phyloP scores from a whole-genome alignment of 2,329 filamentous ascomycete genomes.

The Arthroderma sp. region DNA sequence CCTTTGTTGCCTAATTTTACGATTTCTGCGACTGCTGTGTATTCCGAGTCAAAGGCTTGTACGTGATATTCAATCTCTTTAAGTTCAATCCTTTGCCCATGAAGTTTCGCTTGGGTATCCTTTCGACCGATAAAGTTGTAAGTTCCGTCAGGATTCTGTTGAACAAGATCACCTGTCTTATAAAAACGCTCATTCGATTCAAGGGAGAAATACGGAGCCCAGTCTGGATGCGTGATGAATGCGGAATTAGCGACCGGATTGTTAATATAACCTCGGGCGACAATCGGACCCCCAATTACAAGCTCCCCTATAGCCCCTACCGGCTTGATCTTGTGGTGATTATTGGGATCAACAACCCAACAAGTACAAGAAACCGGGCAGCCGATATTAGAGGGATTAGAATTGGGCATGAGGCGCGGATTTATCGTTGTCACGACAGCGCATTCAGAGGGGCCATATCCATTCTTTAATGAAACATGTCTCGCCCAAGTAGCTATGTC shows the following conservation, averaged over 20 bases:
- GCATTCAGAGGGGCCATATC: conserved; percentile 15
- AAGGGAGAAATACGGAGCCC: conserved; percentile 3
- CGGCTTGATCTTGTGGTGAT: conserved; percentile 14
- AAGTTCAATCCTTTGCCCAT: conserved; percentile 72
- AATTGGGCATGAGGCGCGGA: conserved; percentile 8
- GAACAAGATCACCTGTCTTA: conserved; percentile 16
- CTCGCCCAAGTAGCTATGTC: conserved; percentile 15
- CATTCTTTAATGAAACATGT: conserved; percentile 26
- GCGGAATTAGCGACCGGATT: conserved; percentile 20
- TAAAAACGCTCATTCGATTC: conserved; percentile 8
- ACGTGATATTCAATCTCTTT: conserved; percentile 69
- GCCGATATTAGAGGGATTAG: conserved; percentile 9
- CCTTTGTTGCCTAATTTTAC: conserved; percentile 2
- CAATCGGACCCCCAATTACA: conserved; percentile 25
- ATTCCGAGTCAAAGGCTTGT: conserved; percentile 7
- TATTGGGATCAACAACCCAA: conserved; percentile 16
- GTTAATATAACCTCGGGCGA: conserved; percentile 25
- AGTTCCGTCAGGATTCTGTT: conserved; percentile 15
- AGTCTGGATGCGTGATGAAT: conserved; percentile 36
- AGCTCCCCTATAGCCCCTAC: conserved; percentile 31
- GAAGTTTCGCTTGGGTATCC: conserved; percentile 59
- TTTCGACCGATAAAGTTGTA: conserved; percentile 15
- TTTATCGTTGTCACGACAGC: conserved; percentile 2
- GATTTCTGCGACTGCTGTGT: conserved; percentile 4
- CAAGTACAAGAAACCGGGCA: conserved; percentile 4